These are phyloP conservation scores for Chlamydomonas reinhardtii DNA, from an alignment of 163 green algal species.

Conservation along the genomic window DNA sequence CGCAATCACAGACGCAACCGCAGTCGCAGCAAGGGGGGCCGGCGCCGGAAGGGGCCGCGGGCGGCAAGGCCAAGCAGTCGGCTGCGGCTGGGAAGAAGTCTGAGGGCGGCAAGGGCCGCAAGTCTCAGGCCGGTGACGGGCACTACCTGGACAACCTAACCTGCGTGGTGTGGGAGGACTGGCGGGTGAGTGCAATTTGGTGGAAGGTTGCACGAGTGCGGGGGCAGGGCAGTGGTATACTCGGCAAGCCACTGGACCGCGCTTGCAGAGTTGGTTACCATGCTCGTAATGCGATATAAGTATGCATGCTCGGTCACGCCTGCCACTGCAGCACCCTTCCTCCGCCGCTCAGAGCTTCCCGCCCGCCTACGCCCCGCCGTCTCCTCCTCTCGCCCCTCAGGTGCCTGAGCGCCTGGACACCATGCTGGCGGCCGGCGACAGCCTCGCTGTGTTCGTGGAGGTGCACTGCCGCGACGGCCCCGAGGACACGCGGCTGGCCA, in stretches of 20 bases:
- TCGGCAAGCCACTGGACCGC: no score
- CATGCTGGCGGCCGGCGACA: constrained; percentile 31
- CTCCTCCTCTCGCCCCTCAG: background rate
- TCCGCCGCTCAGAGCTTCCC: no score
- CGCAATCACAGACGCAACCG: no score
- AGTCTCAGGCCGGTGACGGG: background rate
- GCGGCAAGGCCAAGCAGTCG: background rate
- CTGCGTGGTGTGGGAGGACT: constrained; percentile 41
- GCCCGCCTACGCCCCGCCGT: background rate
- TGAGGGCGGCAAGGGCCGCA: background rate
- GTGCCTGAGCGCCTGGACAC: constrained; percentile 29
- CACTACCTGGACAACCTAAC: constrained; percentile 44
- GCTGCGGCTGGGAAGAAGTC: no score
- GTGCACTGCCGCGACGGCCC: constrained; percentile 46
- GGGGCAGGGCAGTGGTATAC: no score
- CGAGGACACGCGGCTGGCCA: constrained; percentile 39
- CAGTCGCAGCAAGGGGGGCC: no score
- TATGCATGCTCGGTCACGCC: no score
- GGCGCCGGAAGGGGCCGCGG: background rate
- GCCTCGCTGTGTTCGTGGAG: constrained; percentile 24
- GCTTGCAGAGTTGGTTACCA: no score
- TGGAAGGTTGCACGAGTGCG: no score
- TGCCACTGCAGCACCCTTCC: no score
- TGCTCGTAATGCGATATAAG: no score
- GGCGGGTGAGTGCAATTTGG: constrained; percentile 1